phyloP scores from a whole-genome alignment of 805 yeast species.

The Candida methanosorbosa region DNA sequence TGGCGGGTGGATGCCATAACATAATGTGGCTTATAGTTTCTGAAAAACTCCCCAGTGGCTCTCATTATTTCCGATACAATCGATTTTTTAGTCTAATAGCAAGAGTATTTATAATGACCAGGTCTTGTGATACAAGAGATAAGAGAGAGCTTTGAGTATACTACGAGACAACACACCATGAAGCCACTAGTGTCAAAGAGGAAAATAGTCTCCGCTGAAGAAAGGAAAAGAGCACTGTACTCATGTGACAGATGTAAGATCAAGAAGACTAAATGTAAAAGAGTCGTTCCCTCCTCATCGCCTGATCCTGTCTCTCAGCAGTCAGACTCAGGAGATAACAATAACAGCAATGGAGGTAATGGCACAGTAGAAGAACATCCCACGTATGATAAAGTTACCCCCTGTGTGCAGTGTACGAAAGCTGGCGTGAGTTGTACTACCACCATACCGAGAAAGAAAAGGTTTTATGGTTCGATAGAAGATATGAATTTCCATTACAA shows the following conservation, averaged over 20 bases:
- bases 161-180: too few species aligned
- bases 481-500: conserved; percentile 35
- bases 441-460: conserved; percentile 31
- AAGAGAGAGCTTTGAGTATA: too few species aligned
- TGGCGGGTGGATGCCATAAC: too few species aligned
- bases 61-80: too few species aligned
- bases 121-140: too few species aligned
- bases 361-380: conserved; percentile 14
- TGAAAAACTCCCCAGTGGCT: too few species aligned
- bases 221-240: conserved; percentile 32
- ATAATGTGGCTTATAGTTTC: too few species aligned
- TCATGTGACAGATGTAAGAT: conserved; percentile 38
- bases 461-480: conserved; percentile 33
- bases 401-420: conserved; percentile 30
- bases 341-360: neutral
- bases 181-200: too few species aligned
- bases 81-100: too few species aligned
- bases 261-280: conserved; percentile 33
- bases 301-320: neutral
- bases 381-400: conserved; percentile 28
- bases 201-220: too few species aligned
- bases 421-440: conserved; percentile 32
- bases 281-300: conserved; percentile 23
- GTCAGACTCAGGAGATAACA: neutral
- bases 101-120: too few species aligned